Evolutionary conservation across 164 flowering plant species (phyloP).

Genomic region (Annona cherimola): DNA sequence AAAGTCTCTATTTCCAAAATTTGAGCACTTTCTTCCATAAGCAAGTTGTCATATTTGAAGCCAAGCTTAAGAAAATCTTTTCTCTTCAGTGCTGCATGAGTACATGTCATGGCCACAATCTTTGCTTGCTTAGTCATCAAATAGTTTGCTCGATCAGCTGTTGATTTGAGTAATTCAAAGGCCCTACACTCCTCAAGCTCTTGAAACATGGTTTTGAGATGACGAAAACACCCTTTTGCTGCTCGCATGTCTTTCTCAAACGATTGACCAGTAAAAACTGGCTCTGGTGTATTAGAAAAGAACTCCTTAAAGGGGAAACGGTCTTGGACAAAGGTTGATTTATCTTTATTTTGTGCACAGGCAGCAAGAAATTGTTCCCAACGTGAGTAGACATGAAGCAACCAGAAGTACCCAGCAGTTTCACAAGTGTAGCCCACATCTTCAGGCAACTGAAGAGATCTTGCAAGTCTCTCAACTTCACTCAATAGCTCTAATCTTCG

Average conservation of each 20-base stretch:
- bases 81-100: constrained; percentile 96
- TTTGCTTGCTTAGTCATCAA: constrained; percentile 98
- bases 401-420: constrained; percentile 98
- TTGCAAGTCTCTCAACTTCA: constrained; percentile 94
- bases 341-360: constrained; percentile 60
- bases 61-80: constrained; percentile 93
- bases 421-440: constrained; percentile 98
- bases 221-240: constrained; percentile 90
- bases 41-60: constrained; percentile 91
- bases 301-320: constrained; percentile 87
- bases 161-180: constrained; percentile 93
- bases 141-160: constrained; percentile 94
- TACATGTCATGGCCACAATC: constrained; percentile 99
- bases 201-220: constrained; percentile 86
- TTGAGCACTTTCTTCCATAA: constrained; percentile 99
- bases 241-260: constrained; percentile 90
- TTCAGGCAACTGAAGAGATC: constrained; percentile 88
- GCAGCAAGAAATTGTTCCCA: constrained; percentile 97
- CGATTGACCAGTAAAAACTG: constrained; percentile 77
- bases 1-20: constrained; percentile 96
- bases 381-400: constrained; percentile 93
- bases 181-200: constrained; percentile 99
- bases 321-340: constrained; percentile 70
- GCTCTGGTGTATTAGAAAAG: constrained; percentile 69
- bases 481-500: constrained; percentile 81